Base-by-base conservation (phyloP, 192 early-diverging fungal genomes). In the Coemansia sp. region DNA sequence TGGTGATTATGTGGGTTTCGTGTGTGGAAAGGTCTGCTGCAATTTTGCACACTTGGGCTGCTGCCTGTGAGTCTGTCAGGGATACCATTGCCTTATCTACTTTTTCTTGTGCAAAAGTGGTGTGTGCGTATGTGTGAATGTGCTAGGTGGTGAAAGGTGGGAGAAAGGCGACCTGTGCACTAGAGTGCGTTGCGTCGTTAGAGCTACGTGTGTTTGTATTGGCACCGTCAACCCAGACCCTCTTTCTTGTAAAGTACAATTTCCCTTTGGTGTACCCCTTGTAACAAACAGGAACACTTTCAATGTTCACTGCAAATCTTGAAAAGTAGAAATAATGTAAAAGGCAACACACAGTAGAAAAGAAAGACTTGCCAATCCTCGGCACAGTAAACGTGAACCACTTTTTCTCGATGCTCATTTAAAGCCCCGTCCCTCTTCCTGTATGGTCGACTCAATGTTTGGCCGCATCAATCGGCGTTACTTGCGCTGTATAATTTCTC, bases 1-100 rank as follows among this genome's bases (percentile, higher is more conserved):
- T 59, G 42, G 64, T 63, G n/a, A 70, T 61, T 54, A 72, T 68
- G 39, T 55, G 68, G 17, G 51, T 21, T 42, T 80, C 68, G n/a
- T 71, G 64, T 14, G 55, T 42, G 24, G 61, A 32, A 29, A 80
- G 66, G 68, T 66, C 69, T 0, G 67, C 46, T 20, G 72, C 78
- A 21, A 80, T 80, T 61, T 60, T 59, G 63, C 78, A 63, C 39
- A 80, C 78, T 61, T 50, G 61, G 29, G 72, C 65, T 8, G 77
- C 77, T 14, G 72, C 68, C 36, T 57, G 62, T 8, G 64, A 22
- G 61, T 71, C 68, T 27, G 39, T 17, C 39, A 68, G 39, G 65
- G 21, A 29, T 51, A 42, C 22, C 71, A 73, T 73, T 52, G 29
- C 8, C 39, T 54, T 20, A 29, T 32, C 24, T 46, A 56, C 20